Evolutionary conservation across 1,139 yeast genomes (phyloP).

Genomic region (Pneumocystis canis): DNA sequence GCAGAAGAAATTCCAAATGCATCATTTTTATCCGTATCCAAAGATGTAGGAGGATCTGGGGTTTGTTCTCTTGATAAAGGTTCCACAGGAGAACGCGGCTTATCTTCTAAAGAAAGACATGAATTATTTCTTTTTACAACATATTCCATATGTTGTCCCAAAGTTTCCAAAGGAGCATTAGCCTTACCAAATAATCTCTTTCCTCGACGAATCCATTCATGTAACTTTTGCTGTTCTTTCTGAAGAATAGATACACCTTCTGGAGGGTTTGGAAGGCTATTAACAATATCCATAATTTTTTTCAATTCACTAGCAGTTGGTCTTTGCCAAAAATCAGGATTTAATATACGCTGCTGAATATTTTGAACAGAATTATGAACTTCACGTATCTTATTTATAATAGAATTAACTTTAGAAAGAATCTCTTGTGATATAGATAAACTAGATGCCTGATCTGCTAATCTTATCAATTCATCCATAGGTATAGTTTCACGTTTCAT

Average conservation of each 20-base stretch:
- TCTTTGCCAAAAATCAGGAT: conserved; percentile 8
- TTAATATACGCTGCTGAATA: conserved; percentile 6
- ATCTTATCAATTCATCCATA: conserved; percentile 6
- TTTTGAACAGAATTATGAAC: conserved; percentile 16
- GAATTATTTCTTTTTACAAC: conserved; percentile 27
- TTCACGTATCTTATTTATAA: conserved; percentile 22
- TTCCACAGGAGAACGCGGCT: conserved; percentile 12
- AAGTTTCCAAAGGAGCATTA: conserved; percentile 24
- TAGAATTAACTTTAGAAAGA: conserved; percentile 10
- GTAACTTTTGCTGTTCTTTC: conserved; percentile 21
- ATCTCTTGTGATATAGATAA: conserved; percentile 1
- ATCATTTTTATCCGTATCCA: conserved; percentile 2
- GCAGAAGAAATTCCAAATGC: conserved; percentile 16
- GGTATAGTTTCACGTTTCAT: conserved; percentile 10
- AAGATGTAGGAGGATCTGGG: conserved; percentile 15
- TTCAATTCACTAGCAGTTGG: conserved; percentile 15
- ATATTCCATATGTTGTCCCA: conserved; percentile 23
- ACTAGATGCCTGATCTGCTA: conserved; percentile 3
- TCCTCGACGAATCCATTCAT: conserved; percentile 35
- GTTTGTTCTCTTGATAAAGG: conserved; percentile 14
- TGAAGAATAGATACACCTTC: conserved; percentile 16
- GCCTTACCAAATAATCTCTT: conserved; percentile 29
- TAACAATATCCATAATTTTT: conserved; percentile 13
- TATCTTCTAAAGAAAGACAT: conserved; percentile 33
- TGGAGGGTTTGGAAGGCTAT: conserved; percentile 10